Percentiles rank a stretch among this genome's conserved stretches.
These are phyloP conservation scores for Garcia nutans DNA, from an alignment of 345 rosid genomes.

Conservation along the genomic window DNA sequence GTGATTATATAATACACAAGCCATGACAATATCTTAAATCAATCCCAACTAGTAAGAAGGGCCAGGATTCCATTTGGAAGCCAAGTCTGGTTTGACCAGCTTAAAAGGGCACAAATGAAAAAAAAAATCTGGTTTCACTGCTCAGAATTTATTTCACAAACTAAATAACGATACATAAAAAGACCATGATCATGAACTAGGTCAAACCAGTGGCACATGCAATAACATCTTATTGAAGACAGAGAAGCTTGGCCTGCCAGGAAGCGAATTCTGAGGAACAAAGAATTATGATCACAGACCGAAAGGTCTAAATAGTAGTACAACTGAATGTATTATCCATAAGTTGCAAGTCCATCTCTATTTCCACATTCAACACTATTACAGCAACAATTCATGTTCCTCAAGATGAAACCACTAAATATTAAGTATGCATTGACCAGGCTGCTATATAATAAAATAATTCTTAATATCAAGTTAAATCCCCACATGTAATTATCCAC, in stretches of 20 bases:
- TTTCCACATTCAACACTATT: not conserved
- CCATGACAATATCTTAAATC: not conserved
- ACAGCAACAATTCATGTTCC: slow-evolving; percentile 3
- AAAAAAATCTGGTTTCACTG: not conserved
- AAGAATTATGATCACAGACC: not conserved
- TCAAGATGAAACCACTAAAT: not conserved
- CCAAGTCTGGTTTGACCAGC: too few species aligned
- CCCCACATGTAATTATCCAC: not conserved
- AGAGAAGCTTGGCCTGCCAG: too few species aligned
- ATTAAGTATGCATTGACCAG: slow-evolving; percentile 6
- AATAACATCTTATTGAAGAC: not conserved
- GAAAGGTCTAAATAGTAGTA: not conserved
- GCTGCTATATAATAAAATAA: not conserved
- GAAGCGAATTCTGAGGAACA: not conserved
- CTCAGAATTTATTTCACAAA: too few species aligned
- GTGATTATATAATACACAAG: not conserved
- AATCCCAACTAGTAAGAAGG: too few species aligned
- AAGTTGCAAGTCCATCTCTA: not conserved
- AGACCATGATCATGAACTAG: not conserved
- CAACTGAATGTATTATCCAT: not conserved
- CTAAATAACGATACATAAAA: not conserved
- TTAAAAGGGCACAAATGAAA: not conserved
- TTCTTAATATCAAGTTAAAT: not conserved
- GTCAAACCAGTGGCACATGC: too few species aligned
- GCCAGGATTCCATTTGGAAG: too few species aligned